Evolutionary conservation across 768 basidiomycete genomes (phyloP).

Genomic region (Psilocybe cubensis): DNA sequence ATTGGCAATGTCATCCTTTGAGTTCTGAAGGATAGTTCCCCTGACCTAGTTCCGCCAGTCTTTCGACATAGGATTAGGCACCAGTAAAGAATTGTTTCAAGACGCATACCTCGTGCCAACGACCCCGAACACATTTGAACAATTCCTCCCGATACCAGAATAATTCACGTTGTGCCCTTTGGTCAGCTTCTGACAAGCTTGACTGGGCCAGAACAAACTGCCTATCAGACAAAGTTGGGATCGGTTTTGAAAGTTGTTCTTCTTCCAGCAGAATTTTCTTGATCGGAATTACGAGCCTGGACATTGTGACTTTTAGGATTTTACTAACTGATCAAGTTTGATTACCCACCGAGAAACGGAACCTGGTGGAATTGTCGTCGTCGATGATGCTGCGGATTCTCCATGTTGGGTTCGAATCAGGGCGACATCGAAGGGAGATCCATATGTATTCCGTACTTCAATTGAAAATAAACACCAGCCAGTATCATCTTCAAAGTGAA

Average conservation of each 20-base stretch:
- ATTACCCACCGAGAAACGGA: conserved; percentile 73
- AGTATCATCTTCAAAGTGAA: conserved; percentile 50
- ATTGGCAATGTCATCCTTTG: conserved; percentile 80
- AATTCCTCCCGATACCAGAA: conserved; percentile 98
- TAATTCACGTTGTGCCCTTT: conserved; percentile 70
- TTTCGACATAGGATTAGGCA: conserved; percentile 31
- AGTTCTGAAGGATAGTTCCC: conserved; percentile 75
- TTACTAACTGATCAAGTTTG: not conserved
- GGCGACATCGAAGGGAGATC: conserved; percentile 87
- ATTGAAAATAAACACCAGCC: conserved; percentile 89
- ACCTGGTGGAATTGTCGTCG: conserved; percentile 81
- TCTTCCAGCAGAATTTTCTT: conserved; percentile 68
- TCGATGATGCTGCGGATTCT: conserved; percentile 45
- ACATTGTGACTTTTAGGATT: not conserved
- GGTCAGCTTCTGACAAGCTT: conserved; percentile 58
- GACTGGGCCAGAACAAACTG: conserved; percentile 91
- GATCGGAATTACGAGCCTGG: conserved; percentile 71
- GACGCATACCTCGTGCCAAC: conserved; percentile 80
- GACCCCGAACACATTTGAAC: conserved; percentile 65
- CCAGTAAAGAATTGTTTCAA: not conserved
- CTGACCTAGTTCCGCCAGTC: conserved; percentile 79
- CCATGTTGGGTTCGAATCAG: conserved; percentile 73
- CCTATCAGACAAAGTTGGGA: conserved; percentile 84
- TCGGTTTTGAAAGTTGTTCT: conserved; percentile 60
- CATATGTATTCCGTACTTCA: conserved; percentile 92